A percentile compares a stretch with the other conserved stretches of the same genome.
phyloP scores from a whole-genome alignment of 2,329 filamentous ascomycete species.

The Paracorniculantispora psalliotae region DNA sequence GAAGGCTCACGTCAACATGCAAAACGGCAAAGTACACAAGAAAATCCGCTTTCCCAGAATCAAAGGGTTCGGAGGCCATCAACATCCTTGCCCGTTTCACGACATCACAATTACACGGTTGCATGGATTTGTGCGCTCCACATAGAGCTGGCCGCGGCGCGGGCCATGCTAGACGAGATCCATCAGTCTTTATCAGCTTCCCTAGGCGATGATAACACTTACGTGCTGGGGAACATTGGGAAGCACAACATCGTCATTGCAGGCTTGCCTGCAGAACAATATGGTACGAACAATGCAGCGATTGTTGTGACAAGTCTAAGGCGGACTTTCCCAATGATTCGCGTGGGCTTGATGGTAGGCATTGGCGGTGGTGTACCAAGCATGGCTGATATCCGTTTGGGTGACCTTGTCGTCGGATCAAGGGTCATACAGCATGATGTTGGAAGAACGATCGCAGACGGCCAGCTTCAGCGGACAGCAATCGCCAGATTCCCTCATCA shows the following conservation, averaged over 20 bases:
- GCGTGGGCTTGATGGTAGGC: conserved; percentile 20
- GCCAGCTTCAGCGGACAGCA: conserved; percentile 8
- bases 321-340: conserved; percentile 15
- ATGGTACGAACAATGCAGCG: conserved; percentile 21
- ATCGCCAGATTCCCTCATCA: background rate
- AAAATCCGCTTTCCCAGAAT: too few relatives aligned
- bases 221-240: conserved; percentile 19
- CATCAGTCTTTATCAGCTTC: conserved; percentile 15
- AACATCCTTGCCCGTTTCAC: too few relatives aligned
- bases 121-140: conserved; percentile 28
- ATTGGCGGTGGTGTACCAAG: conserved; percentile 21
- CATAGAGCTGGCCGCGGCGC: conserved; percentile 24
- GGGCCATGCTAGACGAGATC: conserved; percentile 23
- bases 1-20: too few relatives aligned
- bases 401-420: conserved; percentile 23
- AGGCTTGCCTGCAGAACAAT: conserved; percentile 19
- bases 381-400: conserved; percentile 20
- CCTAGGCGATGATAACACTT: conserved; percentile 19
- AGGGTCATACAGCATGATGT: conserved; percentile 25
- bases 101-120: too few relatives aligned
- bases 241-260: conserved; percentile 25
- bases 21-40: too few relatives aligned
- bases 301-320: conserved; percentile 16
- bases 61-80: too few relatives aligned
- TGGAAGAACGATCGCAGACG: conserved; percentile 17